phyloP scores from a whole-genome alignment of 768 basidiomycete species.

The Boletus speciosus region DNA sequence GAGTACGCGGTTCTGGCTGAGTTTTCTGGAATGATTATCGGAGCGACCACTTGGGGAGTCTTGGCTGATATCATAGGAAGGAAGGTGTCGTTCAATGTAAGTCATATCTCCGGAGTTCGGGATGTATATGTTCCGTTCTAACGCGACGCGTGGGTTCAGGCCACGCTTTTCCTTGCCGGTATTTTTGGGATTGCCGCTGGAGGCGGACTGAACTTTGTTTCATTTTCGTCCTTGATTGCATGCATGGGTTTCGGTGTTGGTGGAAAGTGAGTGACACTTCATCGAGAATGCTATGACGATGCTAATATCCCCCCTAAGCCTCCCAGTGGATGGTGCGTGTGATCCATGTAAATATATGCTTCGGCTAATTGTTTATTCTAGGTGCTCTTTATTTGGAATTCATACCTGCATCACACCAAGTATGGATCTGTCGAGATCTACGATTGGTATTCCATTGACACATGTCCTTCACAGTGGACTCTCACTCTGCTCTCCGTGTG shows the following conservation, averaged over 20 bases:
- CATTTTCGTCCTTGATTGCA: conserved; percentile 44
- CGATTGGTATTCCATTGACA: not conserved
- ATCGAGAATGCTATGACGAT: conserved; percentile 13
- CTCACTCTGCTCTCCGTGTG: conserved; percentile 52
- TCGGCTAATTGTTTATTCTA: conserved; percentile 16
- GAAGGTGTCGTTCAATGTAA: conserved; percentile 42
- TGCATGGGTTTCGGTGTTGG: conserved; percentile 50
- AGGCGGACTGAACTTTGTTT: conserved; percentile 42
- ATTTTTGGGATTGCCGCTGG: conserved; percentile 52
- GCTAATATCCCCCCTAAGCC: conserved; percentile 24
- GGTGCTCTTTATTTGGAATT: conserved; percentile 46
- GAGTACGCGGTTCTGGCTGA: conserved; percentile 47
- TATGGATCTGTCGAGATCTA: conserved; percentile 2
- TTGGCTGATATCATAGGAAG: conserved; percentile 49
- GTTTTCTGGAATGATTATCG: conserved; percentile 47
- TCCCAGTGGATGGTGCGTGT: conserved; percentile 45
- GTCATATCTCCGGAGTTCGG: not conserved
- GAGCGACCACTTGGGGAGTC: conserved; percentile 47
- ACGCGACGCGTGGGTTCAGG: conserved; percentile 11
- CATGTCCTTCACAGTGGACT: conserved; percentile 38
- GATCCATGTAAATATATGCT: not conserved
- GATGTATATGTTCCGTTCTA: not conserved
- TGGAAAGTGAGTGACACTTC: conserved; percentile 41
- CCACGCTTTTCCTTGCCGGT: conserved; percentile 37
- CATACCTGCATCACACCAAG: conserved; percentile 41